Conservation (phyloP, 2,329 filamentous ascomycete species). For the Fusarium chaquense region DNA sequence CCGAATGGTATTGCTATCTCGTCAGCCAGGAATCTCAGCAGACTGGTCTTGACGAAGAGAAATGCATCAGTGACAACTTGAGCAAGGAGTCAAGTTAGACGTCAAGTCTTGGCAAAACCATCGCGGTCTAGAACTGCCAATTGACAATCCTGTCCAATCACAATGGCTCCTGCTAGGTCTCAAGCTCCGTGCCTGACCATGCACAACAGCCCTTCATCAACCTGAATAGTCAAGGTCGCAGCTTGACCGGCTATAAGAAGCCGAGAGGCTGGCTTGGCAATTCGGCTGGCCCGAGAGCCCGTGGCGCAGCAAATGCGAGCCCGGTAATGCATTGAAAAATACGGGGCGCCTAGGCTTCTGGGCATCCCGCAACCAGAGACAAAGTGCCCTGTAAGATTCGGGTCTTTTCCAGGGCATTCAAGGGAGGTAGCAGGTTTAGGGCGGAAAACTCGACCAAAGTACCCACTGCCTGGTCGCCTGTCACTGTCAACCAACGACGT, state of each 20-base stretch:
- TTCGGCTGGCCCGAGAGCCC: slow-evolving; percentile 48
- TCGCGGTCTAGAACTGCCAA: slow-evolving; percentile 28
- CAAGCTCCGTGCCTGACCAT: slow-evolving; percentile 27
- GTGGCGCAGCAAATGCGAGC: slow-evolving; percentile 46
- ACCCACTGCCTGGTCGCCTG: slow-evolving; percentile 40
- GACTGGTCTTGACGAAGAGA: slow-evolving; percentile 27
- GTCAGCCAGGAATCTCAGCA: slow-evolving; percentile 21
- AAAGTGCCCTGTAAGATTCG: slow-evolving; percentile 39
- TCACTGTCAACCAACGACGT: slow-evolving; percentile 30
- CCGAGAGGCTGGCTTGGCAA: slow-evolving; percentile 50
- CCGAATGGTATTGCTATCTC: slow-evolving; percentile 7
- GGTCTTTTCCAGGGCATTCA: slow-evolving; percentile 26
- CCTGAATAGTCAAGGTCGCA: slow-evolving; percentile 41
- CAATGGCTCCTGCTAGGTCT: slow-evolving; percentile 29
- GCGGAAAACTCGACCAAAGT: slow-evolving; percentile 33
- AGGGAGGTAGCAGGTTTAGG: slow-evolving; percentile 34
- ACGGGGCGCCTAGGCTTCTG: slow-evolving; percentile 43
- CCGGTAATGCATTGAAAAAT: slow-evolving; percentile 47
- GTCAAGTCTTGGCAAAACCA: slow-evolving; percentile 35
- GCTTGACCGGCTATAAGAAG: slow-evolving; percentile 48
- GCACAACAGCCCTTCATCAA: slow-evolving; percentile 29
- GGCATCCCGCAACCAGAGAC: slow-evolving; percentile 44
- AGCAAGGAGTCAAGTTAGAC: slow-evolving; percentile 5
- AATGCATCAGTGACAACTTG: slow-evolving; percentile 38
- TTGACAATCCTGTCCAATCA: slow-evolving; percentile 25